phyloP scores from a whole-genome alignment of 257 asterid genomes.

The Cruciata laevipes region DNA sequence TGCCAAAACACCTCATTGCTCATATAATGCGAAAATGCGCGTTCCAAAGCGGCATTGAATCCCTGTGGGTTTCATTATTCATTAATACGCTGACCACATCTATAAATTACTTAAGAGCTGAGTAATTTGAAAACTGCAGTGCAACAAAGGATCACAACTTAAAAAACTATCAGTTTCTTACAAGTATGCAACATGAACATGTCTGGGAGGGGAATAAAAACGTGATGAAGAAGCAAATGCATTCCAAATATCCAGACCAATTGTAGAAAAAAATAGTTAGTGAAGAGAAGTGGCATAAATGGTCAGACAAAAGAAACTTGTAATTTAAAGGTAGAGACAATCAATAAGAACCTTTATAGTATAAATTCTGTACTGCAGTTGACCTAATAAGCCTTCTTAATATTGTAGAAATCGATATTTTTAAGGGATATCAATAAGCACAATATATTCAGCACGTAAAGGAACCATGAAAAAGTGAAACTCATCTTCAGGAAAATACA shows the following conservation, averaged over 20 bases:
- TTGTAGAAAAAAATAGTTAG: not conserved
- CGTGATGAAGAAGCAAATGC: not conserved
- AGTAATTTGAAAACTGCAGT: not conserved
- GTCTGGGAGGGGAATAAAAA: not conserved
- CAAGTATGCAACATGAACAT: not conserved
- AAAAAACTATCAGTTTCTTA: not conserved
- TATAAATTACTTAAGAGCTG: not conserved
- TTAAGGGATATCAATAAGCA: not conserved
- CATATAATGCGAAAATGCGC: slow-evolving; percentile 57
- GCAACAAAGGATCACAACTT: not conserved
- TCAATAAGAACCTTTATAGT: not conserved
- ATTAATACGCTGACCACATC: not conserved
- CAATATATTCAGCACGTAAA: not conserved
- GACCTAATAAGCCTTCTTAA: not conserved
- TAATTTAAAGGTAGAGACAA: not conserved
- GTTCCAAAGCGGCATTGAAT: slow-evolving; percentile 57
- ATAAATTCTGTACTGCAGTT: not conserved
- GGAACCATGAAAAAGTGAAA: not conserved
- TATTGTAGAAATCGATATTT: not conserved
- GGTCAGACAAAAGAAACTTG: not conserved
- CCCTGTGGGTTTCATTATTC: slow-evolving; percentile 35
- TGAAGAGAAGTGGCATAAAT: not conserved
- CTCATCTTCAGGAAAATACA: not conserved
- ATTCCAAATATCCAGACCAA: not conserved
- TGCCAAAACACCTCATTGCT: slow-evolving; percentile 56